Base-by-base conservation (phyloP, 805 yeast species). In the Candida taoyuanica region DNA sequence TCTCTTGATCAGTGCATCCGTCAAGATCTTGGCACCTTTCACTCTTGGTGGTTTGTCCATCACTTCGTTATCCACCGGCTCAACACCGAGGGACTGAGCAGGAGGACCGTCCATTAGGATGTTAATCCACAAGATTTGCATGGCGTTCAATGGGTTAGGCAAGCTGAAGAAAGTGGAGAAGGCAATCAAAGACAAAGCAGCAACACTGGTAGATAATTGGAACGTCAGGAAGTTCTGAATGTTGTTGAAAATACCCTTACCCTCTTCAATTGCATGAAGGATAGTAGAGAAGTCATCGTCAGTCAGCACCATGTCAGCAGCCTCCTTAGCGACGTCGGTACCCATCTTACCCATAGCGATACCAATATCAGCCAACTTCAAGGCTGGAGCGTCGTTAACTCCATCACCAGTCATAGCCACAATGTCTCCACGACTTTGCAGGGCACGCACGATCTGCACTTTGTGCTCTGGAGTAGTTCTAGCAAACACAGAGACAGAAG, bases 351-450 rank as follows among this genome's bases (percentile, higher is more conserved):
- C 93, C 93, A 89, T 88, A 12, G 95, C 81, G 50, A 91, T 86
- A 55, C 98, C 98, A 51, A 89, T 89, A 64, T 89, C 96, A 3
- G 98, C 97, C 50, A 89, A 71, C 59, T 91, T 89, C 52, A 91
- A 71, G 5, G 98, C 97, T n/a, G 98, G 98, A 0, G 98, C 98
- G 68, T 89, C 98, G 60, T 89, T 89, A 12, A 91, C 96, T 64
- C 98, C 98, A 64, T 89, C 98, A 51, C 98, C 98, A n/a, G 98
- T 89, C 96, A 91, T 89, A 17, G 97, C 98, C 36, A 91, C 98
- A 46, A 91, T 80, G 60, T 91, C 95, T 36, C 96, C 96, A 58
- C 95, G 75, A 59, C 76, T 74, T 60, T 89, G 95, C 47, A 89
- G 70, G 0, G 96, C 96, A 55, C 84, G 78, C 24, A 89, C 95